Evolutionary conservation across 225 moss, liverwort and hornwort species (phyloP).

Genomic region (Asterella californica): DNA sequence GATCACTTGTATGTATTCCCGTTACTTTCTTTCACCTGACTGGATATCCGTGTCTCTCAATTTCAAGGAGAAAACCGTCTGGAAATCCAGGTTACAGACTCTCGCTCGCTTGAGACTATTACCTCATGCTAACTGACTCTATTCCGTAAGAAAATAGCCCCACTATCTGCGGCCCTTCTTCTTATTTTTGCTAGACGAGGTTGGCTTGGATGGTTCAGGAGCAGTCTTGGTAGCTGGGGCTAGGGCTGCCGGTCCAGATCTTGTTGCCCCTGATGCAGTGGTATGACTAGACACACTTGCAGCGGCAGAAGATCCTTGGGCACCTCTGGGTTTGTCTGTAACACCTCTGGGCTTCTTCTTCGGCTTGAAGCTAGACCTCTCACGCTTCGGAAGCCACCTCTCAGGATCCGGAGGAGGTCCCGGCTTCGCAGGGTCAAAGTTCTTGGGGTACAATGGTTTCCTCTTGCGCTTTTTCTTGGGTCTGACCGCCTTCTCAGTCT

Average conservation of each 20-base stretch:
- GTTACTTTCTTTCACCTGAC: no score
- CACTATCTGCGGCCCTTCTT: conserved; percentile 47
- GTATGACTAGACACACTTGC: conserved; percentile 20
- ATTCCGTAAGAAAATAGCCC: no score
- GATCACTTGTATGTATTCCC: no score
- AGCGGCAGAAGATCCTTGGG: conserved; percentile 56
- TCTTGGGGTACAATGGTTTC: conserved; percentile 87
- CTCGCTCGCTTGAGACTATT: no score
- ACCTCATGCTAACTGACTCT: background rate
- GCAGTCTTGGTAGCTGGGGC: conserved; percentile 17
- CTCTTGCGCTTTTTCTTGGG: conserved; percentile 84
- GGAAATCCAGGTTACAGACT: background rate
- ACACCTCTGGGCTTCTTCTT: conserved; percentile 75
- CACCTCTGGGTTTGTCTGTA: conserved; percentile 65
- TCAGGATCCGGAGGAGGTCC: conserved; percentile 99
- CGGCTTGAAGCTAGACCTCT: conserved; percentile 78
- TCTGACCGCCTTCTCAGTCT: conserved; percentile 57
- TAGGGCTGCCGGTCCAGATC: conserved; percentile 26
- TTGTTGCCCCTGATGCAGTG: conserved; percentile 23
- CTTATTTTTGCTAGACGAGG: conserved; percentile 30
- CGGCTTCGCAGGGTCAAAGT: conserved; percentile 87
- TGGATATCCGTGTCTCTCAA: background rate
- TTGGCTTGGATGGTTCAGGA: conserved; percentile 29
- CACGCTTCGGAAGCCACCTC: conserved; percentile 93
- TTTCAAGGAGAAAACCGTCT: background rate